Conservation (phyloP, 2,329 filamentous ascomycete genomes). For the Pseudonectria buxi region DNA sequence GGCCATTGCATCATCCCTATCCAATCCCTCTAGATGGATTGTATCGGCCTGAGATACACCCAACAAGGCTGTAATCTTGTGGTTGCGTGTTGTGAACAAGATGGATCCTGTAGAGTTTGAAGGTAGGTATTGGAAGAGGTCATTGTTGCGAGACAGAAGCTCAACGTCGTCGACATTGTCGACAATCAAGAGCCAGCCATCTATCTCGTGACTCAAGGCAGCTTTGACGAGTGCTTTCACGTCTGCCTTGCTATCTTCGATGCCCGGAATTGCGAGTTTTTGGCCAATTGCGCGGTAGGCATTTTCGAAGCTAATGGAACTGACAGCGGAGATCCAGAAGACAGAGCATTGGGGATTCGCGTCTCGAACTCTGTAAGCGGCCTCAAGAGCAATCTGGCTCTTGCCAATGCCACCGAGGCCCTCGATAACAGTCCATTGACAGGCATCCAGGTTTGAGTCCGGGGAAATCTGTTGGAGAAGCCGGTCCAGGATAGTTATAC, state of each 20-base stretch:
- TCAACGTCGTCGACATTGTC: constrained; percentile 37
- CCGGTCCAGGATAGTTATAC: constrained; percentile 8
- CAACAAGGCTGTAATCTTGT: constrained; percentile 3
- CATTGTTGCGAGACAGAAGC: constrained; percentile 18
- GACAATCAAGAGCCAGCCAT: constrained; percentile 35
- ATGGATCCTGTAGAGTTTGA: constrained; percentile 8
- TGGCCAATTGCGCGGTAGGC: constrained; percentile 28
- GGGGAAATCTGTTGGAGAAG: constrained; percentile 10
- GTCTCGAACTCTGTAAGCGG: constrained; percentile 22
- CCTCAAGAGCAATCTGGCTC: constrained; percentile 32
- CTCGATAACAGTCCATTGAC: too few relatives aligned
- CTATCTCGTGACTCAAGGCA: constrained; percentile 21
- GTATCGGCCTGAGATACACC: constrained; percentile 8
- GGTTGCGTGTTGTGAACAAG: constrained; percentile 15
- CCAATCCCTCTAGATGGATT: constrained; percentile 14
- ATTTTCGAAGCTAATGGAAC: constrained; percentile 25
- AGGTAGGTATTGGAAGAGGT: constrained; percentile 24
- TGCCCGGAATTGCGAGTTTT: constrained; percentile 19
- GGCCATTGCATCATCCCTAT: constrained; percentile 10
- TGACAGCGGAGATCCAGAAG: constrained; percentile 33
- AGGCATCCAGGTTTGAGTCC: too few relatives aligned
- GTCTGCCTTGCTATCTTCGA: constrained; percentile 28
- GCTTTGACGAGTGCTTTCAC: constrained; percentile 29
- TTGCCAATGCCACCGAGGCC: constrained; percentile 33
- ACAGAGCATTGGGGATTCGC: constrained; percentile 25